A percentile compares a stretch with the other conserved stretches of the same genome.
phyloP scores from a whole-genome alignment of 768 basidiomycete genomes.

The Suillus alpinus region DNA sequence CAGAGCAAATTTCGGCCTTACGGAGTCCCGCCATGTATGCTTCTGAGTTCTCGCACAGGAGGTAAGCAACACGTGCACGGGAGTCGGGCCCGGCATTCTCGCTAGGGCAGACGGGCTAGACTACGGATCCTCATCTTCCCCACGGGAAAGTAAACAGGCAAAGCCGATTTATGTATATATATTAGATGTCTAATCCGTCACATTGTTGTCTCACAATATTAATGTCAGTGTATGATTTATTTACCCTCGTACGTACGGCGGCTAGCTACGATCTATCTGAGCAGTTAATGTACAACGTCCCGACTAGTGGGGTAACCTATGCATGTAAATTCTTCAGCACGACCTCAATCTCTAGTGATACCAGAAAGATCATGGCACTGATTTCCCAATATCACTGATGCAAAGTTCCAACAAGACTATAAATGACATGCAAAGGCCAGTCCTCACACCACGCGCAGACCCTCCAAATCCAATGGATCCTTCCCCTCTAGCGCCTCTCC shows the following conservation, averaged over 20 bases:
- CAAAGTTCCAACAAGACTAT: too few species aligned
- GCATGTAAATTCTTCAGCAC: neutral
- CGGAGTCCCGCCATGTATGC: constrained; percentile 77
- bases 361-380: neutral
- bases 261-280: neutral
- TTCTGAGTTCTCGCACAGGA: constrained; percentile 52
- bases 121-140: too few species aligned
- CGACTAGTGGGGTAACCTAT: neutral
- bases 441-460: neutral
- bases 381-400: neutral
- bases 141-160: too few species aligned
- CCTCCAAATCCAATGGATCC: neutral
- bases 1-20: constrained; percentile 70
- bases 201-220: too few species aligned
- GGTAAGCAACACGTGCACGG: constrained; percentile 35
- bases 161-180: too few species aligned
- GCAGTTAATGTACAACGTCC: neutral
- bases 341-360: neutral
- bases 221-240: too few species aligned
- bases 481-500: constrained; percentile 5
- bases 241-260: neutral
- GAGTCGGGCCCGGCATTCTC: constrained; percentile 64
- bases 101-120: too few species aligned
- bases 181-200: too few species aligned
- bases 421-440: neutral